Conservation (phyloP, 192 early-diverging fungal genomes). For the Backusella parvicylindrica region DNA sequence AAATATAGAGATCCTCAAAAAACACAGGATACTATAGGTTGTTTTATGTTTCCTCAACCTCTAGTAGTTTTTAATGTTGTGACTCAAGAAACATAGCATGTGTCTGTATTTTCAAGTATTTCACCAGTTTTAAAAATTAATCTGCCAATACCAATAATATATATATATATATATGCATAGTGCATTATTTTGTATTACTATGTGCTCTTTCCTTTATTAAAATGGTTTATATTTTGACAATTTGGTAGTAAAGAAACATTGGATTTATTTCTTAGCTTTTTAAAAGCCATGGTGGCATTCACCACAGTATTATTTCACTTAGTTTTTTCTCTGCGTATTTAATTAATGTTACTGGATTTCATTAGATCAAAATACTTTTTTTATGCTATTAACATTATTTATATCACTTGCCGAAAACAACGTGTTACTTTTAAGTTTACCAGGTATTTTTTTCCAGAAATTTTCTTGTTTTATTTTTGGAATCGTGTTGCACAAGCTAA, state of each 20-base stretch:
- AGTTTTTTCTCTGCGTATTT: not conserved
- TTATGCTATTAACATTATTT: not conserved
- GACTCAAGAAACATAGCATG: not conserved
- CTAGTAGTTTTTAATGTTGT: not conserved
- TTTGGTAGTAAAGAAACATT: not conserved
- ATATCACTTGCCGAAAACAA: not conserved
- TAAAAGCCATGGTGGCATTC: not conserved
- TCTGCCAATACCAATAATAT: not conserved
- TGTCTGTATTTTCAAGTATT: not conserved
- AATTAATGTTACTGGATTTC: not conserved
- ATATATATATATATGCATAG: not conserved
- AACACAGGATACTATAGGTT: not conserved
- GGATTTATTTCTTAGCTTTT: not conserved
- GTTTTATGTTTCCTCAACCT: not conserved
- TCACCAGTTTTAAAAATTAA: not conserved
- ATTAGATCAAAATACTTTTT: not conserved
- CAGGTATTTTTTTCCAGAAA: not conserved
- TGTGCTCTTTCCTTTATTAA: not conserved
- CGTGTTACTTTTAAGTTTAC: not conserved
- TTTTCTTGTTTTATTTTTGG: not conserved
- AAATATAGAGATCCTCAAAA: not conserved
- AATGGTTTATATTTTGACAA: not conserved
- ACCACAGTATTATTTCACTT: not conserved
- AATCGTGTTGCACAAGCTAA: not conserved
- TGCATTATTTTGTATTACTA: not conserved